Evolutionary conservation across 2,329 filamentous ascomycete genomes (phyloP).

Genomic region (Verticillium isaacii): DNA sequence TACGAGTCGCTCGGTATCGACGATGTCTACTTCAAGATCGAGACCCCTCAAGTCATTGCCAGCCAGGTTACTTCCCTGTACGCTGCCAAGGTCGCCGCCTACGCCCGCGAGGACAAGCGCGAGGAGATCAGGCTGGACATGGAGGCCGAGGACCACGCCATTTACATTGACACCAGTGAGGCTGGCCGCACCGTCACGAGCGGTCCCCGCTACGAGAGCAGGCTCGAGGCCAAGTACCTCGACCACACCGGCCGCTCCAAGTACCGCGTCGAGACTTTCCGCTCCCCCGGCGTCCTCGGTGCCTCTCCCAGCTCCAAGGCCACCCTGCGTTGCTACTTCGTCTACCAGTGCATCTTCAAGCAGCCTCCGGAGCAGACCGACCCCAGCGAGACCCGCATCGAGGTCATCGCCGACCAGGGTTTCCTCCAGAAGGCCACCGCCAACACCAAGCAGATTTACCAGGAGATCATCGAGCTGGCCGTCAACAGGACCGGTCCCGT

Average conservation of each 20-base stretch:
- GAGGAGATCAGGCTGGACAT: slow-evolving; percentile 94
- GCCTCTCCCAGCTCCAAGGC: slow-evolving; percentile 64
- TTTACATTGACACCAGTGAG: slow-evolving; percentile 96
- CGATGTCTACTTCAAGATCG: slow-evolving; percentile 95
- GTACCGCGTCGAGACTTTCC: slow-evolving; percentile 96
- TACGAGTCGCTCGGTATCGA: slow-evolving; percentile 97
- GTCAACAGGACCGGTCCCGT: slow-evolving; percentile 85
- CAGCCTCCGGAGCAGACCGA: slow-evolving; percentile 65
- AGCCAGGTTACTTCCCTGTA: slow-evolving; percentile 95
- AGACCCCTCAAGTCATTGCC: slow-evolving; percentile 79
- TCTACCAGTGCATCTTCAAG: slow-evolving; percentile 92
- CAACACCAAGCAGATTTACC: slow-evolving; percentile 95
- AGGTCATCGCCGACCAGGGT: slow-evolving; percentile 86
- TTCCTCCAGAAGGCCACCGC: slow-evolving; percentile 94
- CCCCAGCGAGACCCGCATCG: slow-evolving; percentile 78
- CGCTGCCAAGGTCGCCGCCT: slow-evolving; percentile 92
- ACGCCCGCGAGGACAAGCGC: slow-evolving; percentile 86
- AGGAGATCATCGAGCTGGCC: slow-evolving; percentile 83
- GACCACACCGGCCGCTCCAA: slow-evolving; percentile 69
- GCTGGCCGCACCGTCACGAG: slow-evolving; percentile 72
- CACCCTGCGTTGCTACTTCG: slow-evolving; percentile 94
- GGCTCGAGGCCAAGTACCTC: slow-evolving; percentile 93
- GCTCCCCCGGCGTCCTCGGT: slow-evolving; percentile 78
- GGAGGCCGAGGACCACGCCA: slow-evolving; percentile 89
- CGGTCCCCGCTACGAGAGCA: slow-evolving; percentile 88